Conservation (phyloP, 139 green algal species). For the Tetradesmus obliquus region DNA sequence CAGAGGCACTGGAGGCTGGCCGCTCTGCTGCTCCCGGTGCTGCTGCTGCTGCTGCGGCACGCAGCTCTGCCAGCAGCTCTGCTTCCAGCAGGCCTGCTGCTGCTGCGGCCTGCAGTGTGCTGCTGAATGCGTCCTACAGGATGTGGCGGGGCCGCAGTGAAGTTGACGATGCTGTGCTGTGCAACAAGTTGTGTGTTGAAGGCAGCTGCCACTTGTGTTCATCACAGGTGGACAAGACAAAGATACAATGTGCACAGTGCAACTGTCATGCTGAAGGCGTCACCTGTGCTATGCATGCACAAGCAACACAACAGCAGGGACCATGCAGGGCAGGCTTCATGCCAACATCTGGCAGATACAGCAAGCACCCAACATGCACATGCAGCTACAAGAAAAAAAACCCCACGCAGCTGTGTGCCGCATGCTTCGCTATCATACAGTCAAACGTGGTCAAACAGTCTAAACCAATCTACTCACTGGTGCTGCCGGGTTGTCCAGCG, state of each 20-base stretch:
- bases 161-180: too few relatives aligned
- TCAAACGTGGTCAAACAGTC: too few relatives aligned
- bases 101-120: slow-evolving; percentile 35
- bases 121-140: slow-evolving; percentile 29
- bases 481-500: slow-evolving; percentile 82
- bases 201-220: too few relatives aligned
- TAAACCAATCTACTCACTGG: background rate
- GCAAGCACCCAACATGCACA: background rate
- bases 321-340: too few relatives aligned
- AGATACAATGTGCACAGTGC: too few relatives aligned
- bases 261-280: too few relatives aligned
- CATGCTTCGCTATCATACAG: background rate
- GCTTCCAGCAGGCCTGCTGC: slow-evolving; percentile 37
- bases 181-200: too few relatives aligned
- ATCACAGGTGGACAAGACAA: too few relatives aligned
- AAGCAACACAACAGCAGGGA: too few relatives aligned
- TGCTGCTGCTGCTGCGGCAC: slow-evolving; percentile 25
- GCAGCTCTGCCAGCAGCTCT: slow-evolving; percentile 1
- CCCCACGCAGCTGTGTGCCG: background rate
- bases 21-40: slow-evolving; percentile 29
- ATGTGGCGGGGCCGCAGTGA: too few relatives aligned
- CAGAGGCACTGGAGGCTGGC: background rate
- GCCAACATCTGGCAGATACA: background rate
- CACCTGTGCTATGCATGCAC: too few relatives aligned
- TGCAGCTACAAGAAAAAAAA: background rate